Evolutionary conservation across 2,329 filamentous ascomycete genomes (phyloP), one percentile per base, ranked within the genome.

Genomic region (Chaetomium strumarium): DNA sequence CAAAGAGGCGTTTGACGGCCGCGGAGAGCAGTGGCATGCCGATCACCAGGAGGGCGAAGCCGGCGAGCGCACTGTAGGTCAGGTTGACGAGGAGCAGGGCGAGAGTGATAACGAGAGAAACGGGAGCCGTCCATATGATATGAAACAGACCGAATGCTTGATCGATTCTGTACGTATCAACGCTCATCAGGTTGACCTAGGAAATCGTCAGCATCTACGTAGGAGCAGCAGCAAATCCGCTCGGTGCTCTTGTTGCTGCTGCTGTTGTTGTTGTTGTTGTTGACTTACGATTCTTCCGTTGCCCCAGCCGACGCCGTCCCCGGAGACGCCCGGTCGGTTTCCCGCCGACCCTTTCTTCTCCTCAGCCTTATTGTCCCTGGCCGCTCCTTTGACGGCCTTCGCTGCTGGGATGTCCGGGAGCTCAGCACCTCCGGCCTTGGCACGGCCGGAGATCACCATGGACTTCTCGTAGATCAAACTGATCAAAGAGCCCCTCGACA

Each of bases 91-190:
- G 64, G 2, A 99, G 80, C 12, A 97, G 73, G 17, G 86, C 78
- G 13, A 96, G 77, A 0, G 90, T 93, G 58, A 96, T 75, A 46
- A 93, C 66, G 53, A 90, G 85, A 20, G 85, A 77, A 37, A 96
- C 73, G 0, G 92, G 91, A 0, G 89, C 82, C 1, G 88, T 89
- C 93, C 93, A 99, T 19, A 88, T 75, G 72, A 96, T 80, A 67
- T 99, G 93, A 69, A 96, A 92, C 68, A 96, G 79, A 39, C 88
- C 90, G 37, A 81, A 89, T 1, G 90, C 90, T 65, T 90, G 86
- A 63, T 97, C 91, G 55, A 99, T 77, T 60, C 92, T 89, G 68
- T 95, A 95, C 0, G 91, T 95, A 66, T 97, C 92, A 41, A 93
- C 90, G 56, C 89, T 92, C 91, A 97, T 96, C 61, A 97, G 67